These are phyloP conservation scores for Rauvolfia tetraphylla DNA, from an alignment of 257 asterid species.

Conservation along the genomic window DNA sequence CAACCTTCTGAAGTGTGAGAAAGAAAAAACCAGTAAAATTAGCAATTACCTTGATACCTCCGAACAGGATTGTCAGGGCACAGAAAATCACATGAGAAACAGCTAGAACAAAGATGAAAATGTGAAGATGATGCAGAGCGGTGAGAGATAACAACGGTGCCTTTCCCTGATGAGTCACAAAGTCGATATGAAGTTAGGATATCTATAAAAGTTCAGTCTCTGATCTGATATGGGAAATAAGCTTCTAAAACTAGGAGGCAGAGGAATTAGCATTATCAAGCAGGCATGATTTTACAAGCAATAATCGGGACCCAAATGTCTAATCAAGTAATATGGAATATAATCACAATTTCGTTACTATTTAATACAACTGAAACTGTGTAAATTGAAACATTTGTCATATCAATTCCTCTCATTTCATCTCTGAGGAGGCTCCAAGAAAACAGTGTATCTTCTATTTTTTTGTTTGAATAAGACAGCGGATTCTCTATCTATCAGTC, in stretches of 20 bases:
- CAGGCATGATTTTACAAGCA: background rate
- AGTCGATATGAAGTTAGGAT: background rate
- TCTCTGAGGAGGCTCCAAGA: background rate
- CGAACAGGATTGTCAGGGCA: constrained; percentile 36
- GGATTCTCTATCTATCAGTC: background rate
- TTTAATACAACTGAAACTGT: background rate
- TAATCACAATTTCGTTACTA: background rate
- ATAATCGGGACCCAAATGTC: background rate
- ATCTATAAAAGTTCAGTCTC: background rate
- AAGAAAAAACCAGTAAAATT: background rate
- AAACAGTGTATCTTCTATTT: too few species aligned
- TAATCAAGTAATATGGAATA: background rate
- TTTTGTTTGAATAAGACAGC: too few species aligned
- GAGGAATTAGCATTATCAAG: background rate
- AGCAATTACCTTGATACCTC: constrained; percentile 30
- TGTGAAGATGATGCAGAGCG: constrained; percentile 48
- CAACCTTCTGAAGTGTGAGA: background rate
- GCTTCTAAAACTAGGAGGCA: background rate
- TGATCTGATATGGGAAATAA: background rate
- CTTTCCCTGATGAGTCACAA: constrained; percentile 26
- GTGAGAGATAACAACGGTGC: constrained; percentile 38
- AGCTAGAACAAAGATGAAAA: constrained; percentile 45
- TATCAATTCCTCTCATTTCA: too few species aligned
- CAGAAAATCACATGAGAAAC: constrained; percentile 38
- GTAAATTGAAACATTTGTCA: background rate